phyloP scores from a whole-genome alignment of 257 asterid genomes.

The Cynanchum wilfordii region DNA sequence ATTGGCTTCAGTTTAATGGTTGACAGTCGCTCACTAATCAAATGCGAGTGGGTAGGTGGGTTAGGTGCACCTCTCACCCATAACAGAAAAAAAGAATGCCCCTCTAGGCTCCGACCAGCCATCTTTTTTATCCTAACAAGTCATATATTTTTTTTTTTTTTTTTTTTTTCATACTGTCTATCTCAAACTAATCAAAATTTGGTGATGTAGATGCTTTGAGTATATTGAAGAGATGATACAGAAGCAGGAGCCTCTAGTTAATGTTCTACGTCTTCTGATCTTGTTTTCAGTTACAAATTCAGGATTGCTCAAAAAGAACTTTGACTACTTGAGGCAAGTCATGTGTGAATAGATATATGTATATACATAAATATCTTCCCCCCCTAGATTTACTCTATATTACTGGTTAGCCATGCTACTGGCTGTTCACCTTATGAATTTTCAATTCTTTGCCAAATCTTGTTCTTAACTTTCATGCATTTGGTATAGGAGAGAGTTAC shows the following conservation, averaged over 20 bases:
- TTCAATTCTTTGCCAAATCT: background rate
- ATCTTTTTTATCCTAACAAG: too few species aligned
- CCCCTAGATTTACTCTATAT: background rate
- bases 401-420: background rate
- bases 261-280: conserved; percentile 74
- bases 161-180: too few species aligned
- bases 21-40: too few species aligned
- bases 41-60: too few species aligned
- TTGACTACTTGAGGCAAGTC: conserved; percentile 87
- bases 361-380: background rate
- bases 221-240: conserved; percentile 92
- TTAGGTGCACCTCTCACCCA: too few species aligned
- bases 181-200: background rate
- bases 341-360: background rate
- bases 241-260: conserved; percentile 81
- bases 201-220: conserved; percentile 73
- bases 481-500: conserved; percentile 78
- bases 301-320: conserved; percentile 76
- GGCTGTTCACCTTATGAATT: background rate
- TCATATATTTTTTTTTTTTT: too few species aligned
- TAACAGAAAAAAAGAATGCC: too few species aligned
- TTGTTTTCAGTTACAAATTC: conserved; percentile 86
- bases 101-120: too few species aligned
- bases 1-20: background rate
- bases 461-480: conserved; percentile 14